Percentiles rank a stretch among this genome's conserved stretches.
These are phyloP conservation scores for Rhizopogon vinicolor DNA, from an alignment of 768 basidiomycete species.

Conservation along the genomic window DNA sequence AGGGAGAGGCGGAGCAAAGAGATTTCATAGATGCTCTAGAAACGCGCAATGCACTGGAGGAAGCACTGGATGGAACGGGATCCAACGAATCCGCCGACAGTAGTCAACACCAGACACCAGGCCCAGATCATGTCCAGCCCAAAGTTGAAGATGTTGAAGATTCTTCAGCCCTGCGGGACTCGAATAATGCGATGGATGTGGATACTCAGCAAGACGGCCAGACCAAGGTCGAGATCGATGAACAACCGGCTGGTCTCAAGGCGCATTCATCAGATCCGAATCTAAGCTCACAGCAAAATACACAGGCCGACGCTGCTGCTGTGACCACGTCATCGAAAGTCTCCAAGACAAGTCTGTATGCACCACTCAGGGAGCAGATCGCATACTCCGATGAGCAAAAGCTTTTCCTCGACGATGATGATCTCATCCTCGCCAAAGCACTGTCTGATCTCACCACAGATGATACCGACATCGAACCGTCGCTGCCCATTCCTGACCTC, in stretches of 20 bases:
- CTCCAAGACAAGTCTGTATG: constrained; percentile 41
- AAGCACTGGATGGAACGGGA: constrained; percentile 44
- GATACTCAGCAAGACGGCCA: constrained; percentile 23
- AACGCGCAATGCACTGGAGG: constrained; percentile 48
- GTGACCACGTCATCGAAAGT: constrained; percentile 32
- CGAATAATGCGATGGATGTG: constrained; percentile 30
- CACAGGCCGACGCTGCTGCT: constrained; percentile 27
- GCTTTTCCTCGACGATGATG: constrained; percentile 52
- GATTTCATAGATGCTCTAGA: constrained; percentile 59
- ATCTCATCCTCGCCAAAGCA: constrained; percentile 47
- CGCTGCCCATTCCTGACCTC: constrained; percentile 40
- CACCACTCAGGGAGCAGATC: constrained; percentile 56
- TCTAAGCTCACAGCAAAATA: constrained; percentile 36
- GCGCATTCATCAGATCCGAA: constrained; percentile 52
- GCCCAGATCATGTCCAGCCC: constrained; percentile 31
- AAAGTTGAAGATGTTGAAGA: constrained; percentile 59
- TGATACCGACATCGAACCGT: constrained; percentile 13
- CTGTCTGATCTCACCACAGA: constrained; percentile 35
- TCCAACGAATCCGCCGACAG: constrained; percentile 30
- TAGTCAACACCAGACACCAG: constrained; percentile 28
- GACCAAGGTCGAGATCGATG: constrained; percentile 21
- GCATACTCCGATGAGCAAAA: constrained; percentile 37
- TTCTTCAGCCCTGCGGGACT: constrained; percentile 32
- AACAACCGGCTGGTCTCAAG: constrained; percentile 41
- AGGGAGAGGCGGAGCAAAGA: constrained; percentile 51